These are phyloP conservation scores for Ophiostoma tasmaniense DNA, from an alignment of 2,329 filamentous ascomycete genomes.

Conservation along the genomic window DNA sequence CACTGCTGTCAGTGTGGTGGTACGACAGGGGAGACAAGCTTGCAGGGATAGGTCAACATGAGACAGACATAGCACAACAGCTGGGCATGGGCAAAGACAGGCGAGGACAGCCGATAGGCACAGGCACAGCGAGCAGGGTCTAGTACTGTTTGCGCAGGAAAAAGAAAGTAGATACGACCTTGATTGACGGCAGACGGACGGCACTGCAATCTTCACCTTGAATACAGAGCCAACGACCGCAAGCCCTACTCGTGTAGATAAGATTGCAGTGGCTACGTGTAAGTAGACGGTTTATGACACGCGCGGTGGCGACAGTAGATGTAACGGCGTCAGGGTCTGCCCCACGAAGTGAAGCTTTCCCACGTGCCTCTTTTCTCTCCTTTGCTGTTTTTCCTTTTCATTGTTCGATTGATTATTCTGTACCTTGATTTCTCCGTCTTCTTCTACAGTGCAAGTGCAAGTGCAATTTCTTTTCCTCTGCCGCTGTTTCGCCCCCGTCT, in stretches of 20 bases:
- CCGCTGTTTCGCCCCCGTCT: background rate
- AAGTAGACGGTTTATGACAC: background rate
- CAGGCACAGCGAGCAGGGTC: background rate
- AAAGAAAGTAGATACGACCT: background rate
- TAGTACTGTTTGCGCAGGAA: background rate
- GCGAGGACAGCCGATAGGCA: background rate
- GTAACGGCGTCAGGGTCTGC: slow-evolving; percentile 4
- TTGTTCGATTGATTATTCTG: background rate
- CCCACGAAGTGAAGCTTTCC: slow-evolving; percentile 1
- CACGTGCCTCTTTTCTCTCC: slow-evolving; percentile 1
- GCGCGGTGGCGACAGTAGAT: background rate
- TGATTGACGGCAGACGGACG: background rate
- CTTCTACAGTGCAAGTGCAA: background rate
- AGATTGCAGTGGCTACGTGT: background rate
- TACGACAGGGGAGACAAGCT: background rate
- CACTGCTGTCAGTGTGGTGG: background rate
- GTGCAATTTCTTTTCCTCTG: background rate
- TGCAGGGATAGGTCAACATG: background rate
- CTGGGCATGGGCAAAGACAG: too few relatives aligned
- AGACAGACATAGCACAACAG: background rate
- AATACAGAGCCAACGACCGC: too few relatives aligned
- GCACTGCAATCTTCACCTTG: too few relatives aligned
- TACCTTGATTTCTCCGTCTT: background rate
- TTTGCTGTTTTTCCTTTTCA: background rate
- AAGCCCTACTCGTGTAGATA: background rate